Conservation (phyloP, 495 filamentous ascomycete species). For the Halenospora varia region DNA sequence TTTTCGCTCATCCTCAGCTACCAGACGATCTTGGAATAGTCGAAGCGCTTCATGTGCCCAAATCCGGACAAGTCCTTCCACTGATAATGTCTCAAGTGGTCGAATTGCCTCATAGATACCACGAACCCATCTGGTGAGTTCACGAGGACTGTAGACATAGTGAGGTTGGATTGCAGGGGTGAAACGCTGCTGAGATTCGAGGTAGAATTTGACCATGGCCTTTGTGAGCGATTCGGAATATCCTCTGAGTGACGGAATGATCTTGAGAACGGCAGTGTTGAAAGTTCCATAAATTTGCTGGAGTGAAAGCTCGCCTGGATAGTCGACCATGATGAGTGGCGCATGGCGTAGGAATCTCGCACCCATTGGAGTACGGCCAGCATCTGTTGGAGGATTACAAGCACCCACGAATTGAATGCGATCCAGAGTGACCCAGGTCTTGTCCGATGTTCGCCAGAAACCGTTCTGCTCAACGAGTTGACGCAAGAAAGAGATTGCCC, state of each 20-base stretch:
- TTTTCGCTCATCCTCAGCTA: slow-evolving; percentile 87
- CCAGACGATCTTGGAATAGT: slow-evolving; percentile 93
- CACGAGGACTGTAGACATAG: slow-evolving; percentile 98
- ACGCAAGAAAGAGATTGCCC: slow-evolving; percentile 92
- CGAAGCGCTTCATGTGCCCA: slow-evolving; percentile 97
- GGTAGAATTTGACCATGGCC: slow-evolving; percentile 95
- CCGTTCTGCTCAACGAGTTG: slow-evolving; percentile 98
- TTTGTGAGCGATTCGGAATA: slow-evolving; percentile 93
- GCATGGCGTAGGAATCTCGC: slow-evolving; percentile 91
- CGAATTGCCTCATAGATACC: slow-evolving; percentile 95
- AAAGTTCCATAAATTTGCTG: slow-evolving; percentile 98
- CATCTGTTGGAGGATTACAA: slow-evolving; percentile 98
- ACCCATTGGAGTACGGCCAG: slow-evolving; percentile 90
- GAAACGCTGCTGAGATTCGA: slow-evolving; percentile 89
- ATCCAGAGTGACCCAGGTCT: slow-evolving; percentile 95
- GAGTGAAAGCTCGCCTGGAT: slow-evolving; percentile 91
- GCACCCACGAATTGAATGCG: slow-evolving; percentile 98
- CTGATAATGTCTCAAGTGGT: slow-evolving; percentile 77
- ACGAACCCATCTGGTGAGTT: slow-evolving; percentile 94
- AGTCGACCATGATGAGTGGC: slow-evolving; percentile 98
- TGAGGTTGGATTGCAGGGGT: slow-evolving; percentile 96
- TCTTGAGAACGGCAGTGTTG: slow-evolving; percentile 94
- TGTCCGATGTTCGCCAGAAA: slow-evolving; percentile 97
- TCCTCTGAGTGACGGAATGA: slow-evolving; percentile 89
- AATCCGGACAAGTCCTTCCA: slow-evolving; percentile 92